These are phyloP conservation scores for Melanogaster broomeanus DNA, from an alignment of 768 basidiomycete species.

Conservation along the genomic window DNA sequence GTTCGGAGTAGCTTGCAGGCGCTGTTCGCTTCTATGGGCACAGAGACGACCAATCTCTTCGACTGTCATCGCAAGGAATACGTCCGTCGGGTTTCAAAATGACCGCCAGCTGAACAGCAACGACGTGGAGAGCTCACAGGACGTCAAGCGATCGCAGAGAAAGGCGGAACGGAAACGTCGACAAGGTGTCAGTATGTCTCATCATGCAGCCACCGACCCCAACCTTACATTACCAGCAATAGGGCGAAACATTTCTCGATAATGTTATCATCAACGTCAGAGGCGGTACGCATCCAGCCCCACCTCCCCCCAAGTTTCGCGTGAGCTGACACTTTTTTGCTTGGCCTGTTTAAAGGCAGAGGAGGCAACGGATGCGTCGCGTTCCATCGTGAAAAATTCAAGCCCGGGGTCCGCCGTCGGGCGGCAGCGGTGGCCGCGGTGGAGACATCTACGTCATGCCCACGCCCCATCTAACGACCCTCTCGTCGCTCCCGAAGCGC, in stretches of 20 bases:
- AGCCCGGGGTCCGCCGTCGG: constrained; percentile 85
- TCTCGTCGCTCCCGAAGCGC: constrained; percentile 70
- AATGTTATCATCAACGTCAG: constrained; percentile 77
- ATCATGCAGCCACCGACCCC: neutral
- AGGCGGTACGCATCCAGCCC: constrained; percentile 51
- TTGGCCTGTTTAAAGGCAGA: constrained; percentile 49
- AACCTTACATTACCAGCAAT: constrained; percentile 9
- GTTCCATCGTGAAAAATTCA: constrained; percentile 89
- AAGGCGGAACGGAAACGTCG: constrained; percentile 77
- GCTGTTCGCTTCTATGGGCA: constrained; percentile 2
- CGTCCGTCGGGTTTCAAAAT: neutral
- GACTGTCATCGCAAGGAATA: neutral
- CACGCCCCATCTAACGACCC: constrained; percentile 72
- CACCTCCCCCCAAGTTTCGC: neutral
- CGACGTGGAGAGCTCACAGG: neutral
- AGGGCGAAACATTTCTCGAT: constrained; percentile 84
- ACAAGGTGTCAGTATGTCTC: constrained; percentile 52
- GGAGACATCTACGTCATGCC: constrained; percentile 87
- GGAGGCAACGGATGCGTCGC: constrained; percentile 93
- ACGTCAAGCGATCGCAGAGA: constrained; percentile 40
- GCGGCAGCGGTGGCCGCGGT: constrained; percentile 89
- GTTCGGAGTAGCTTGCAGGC: constrained; percentile 5
- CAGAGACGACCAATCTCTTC: neutral
- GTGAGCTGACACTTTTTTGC: neutral
- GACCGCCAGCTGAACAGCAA: neutral